Base-by-base conservation (phyloP, 768 basidiomycete genomes). In the Naganishia randhawae region DNA sequence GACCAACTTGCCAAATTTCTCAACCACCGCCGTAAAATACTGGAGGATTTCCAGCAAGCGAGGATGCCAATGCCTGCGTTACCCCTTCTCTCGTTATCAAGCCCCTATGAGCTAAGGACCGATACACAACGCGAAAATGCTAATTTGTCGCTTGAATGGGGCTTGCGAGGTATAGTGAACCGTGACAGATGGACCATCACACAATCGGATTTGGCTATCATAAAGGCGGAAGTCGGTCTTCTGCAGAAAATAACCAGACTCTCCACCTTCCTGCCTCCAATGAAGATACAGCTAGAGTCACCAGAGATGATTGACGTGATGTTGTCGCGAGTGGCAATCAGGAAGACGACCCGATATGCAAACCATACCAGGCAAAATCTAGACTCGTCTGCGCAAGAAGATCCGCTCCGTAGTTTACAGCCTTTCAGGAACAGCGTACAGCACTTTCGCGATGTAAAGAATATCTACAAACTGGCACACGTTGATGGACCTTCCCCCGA, bases 1-100 rank as follows among this genome's bases (percentile, higher is more conserved):
- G 57, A 61, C 29, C 57, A 61, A 41, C 17, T 61, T 25, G 57
- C 57, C 13, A 61, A 61, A 39, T 61, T 25, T 22, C 57, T 61
- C n/a, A 61, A 61, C 41, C 57, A 42, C 16, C 35, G 37, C 19
- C 29, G 57, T 41, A 25, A 25, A 29, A 3, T 16, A 4, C n/a
- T 61, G 22, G 57, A 61, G 37, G 57, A 41, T 7, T 61, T 61
- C n/a, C 37, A 41, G 14, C 5, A 61, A 61, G 2, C 57, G 32
- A 19, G 25, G 11, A 61, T 61, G 57, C 57, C 57, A 25, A 25
- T 41, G n/a, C 29, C 57, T 42, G 22, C 39, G 2, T 13, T 61
- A 14, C 37, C 57, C 29, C 32, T 61, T 7, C 39, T 61, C 9
- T 39, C 57, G 8, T 29, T 25, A 7, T 2, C n/a, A 22, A 22